These are phyloP conservation scores for Paraglomus brasilianum DNA, from an alignment of 192 early-diverging fungal species.

Conservation along the genomic window DNA sequence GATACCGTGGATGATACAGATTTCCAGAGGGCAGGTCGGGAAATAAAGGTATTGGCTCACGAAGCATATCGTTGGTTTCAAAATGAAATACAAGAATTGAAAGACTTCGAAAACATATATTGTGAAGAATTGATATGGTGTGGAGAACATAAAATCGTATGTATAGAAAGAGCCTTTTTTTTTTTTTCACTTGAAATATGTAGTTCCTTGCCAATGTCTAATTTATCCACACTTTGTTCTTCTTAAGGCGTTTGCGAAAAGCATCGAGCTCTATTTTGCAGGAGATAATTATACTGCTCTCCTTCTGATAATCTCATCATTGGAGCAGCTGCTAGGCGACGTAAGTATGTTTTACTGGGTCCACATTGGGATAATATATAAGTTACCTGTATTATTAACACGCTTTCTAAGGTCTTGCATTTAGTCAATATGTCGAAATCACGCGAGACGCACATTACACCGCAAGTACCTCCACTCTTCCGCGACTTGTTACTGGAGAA, in stretches of 20 bases:
- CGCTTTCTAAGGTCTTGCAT: too few species aligned
- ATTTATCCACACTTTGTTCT: not conserved
- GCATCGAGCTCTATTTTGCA: slow-evolving; percentile 13
- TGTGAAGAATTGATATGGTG: slow-evolving; percentile 14
- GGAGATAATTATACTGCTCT: slow-evolving; percentile 18
- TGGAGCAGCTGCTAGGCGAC: slow-evolving; percentile 28
- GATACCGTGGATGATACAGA: slow-evolving; percentile 6
- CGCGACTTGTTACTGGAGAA: slow-evolving; percentile 18
- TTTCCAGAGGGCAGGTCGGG: not conserved
- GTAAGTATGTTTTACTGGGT: too few species aligned
- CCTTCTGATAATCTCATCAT: slow-evolving; percentile 16
- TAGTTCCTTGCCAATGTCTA: too few species aligned
- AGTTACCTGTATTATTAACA: not conserved
- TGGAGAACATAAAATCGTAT: slow-evolving; percentile 1
- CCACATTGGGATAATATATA: too few species aligned
- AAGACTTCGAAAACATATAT: slow-evolving; percentile 15
- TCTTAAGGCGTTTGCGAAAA: not conserved
- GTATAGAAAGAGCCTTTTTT: not conserved
- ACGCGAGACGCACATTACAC: too few species aligned
- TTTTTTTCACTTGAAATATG: not conserved
- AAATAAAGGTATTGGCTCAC: slow-evolving; percentile 2
- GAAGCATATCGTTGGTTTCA: not conserved
- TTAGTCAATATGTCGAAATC: too few species aligned
- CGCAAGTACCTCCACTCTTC: slow-evolving; percentile 19
- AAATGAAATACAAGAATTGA: not conserved